Base-by-base conservation (phyloP, 345 rosid genomes). In the Salix exigua region DNA sequence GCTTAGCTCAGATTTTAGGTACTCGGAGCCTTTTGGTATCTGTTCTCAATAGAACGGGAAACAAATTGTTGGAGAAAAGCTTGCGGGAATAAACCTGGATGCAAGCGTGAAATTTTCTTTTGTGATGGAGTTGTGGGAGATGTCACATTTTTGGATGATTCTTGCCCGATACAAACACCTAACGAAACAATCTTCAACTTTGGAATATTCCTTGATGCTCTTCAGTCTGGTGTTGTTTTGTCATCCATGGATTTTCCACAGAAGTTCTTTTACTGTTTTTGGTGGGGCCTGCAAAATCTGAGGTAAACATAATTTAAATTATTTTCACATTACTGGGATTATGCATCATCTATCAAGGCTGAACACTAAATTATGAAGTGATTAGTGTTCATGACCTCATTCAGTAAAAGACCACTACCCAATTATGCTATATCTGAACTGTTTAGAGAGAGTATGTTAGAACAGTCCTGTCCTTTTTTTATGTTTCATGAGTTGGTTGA, bases 11-110 rank as follows among this genome's bases (percentile, higher is more conserved):
- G 50, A 28, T 73, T 76, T 77, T 48, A 82, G 84, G 68, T 82
- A 48, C 73, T 82, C 70, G 84, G 84, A 76, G 99, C 99, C 50
- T 92, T 86, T 80, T 96, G 98, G 99, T 96, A 93, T 82, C 77
- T 96, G 81, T 74, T 82, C 48, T 78, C 84, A 9, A 75, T 82
- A 70, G 84, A 82, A 62, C 79, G 84, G 58, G 76, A 73, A 70
- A 74, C 81, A 58, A 61, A 60, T 19, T 78, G 98, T 78, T 96
- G 99, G 99, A 85, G 82, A 81, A 51, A 61, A 50, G 94, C 97
- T 74, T 96, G 98, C 83, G 60, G 30, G 23, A 67, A 66, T 19
- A 68, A 2, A 26, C 0, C 0, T 2, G 28, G 3, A 73, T 92
- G 97, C 77, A 0, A 1, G 1, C 30, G 21, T 0, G 2, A 0